Conservation (phyloP, 208 protist species). For the Trypanosomatidae sp. region DNA sequence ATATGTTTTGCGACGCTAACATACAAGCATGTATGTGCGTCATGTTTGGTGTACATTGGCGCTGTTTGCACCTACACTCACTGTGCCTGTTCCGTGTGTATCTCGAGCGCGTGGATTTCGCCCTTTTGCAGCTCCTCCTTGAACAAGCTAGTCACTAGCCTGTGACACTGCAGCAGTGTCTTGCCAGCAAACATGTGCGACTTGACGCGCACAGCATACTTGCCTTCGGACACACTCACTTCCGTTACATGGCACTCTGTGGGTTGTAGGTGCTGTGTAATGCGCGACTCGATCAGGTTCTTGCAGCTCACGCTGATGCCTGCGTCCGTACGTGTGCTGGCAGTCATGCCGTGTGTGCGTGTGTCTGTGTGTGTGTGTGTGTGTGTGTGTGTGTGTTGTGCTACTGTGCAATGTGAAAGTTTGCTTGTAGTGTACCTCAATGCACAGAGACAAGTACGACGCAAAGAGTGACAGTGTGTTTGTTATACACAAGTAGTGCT, state of each 20-base stretch:
- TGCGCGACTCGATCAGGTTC: conserved; percentile 13
- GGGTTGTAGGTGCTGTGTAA: too few species aligned
- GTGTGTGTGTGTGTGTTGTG: not conserved
- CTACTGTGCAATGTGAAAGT: too few species aligned
- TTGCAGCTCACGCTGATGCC: conserved; percentile 4
- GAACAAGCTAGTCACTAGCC: conserved; percentile 62
- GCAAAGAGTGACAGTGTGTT: too few species aligned
- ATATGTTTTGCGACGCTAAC: too few species aligned
- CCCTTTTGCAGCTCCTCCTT: conserved; percentile 48
- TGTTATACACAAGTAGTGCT: too few species aligned
- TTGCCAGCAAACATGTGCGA: conserved; percentile 32
- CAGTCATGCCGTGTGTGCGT: not conserved
- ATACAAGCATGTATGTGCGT: too few species aligned
- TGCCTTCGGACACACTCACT: conserved; percentile 31
- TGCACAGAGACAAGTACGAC: too few species aligned
- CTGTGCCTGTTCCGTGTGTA: too few species aligned
- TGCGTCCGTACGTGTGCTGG: not conserved
- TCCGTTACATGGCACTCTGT: conserved; percentile 19
- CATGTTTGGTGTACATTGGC: too few species aligned
- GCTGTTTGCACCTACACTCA: too few species aligned
- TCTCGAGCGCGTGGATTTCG: conserved; percentile 59
- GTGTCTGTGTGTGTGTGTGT: not conserved
- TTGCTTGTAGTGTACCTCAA: too few species aligned
- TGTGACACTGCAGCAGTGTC: conserved; percentile 46
- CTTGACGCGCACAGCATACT: conserved; percentile 50